Evolutionary conservation across 768 basidiomycete species (phyloP).

Genomic region (Phanerochaete carnosa): DNA sequence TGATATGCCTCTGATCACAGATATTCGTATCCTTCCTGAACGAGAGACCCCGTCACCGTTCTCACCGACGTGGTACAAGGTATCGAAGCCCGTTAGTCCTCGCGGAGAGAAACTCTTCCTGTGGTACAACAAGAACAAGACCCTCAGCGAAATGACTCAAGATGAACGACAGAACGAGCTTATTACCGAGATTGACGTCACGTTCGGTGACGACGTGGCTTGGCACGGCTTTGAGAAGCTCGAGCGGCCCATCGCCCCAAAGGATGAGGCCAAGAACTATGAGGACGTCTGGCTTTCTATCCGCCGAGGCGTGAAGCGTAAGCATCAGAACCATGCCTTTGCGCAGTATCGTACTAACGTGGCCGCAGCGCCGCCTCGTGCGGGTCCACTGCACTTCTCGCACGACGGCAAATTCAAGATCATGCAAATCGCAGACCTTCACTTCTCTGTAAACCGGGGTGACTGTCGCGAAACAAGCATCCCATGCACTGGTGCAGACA

Average conservation of each 20-base stretch:
- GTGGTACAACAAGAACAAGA: slow-evolving; percentile 78
- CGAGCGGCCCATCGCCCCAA: slow-evolving; percentile 52
- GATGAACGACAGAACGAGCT: slow-evolving; percentile 54
- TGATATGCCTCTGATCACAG: slow-evolving; percentile 76
- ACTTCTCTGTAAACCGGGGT: slow-evolving; percentile 82
- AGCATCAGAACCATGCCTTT: slow-evolving; percentile 20
- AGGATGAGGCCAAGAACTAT: slow-evolving; percentile 31
- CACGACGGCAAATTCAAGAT: slow-evolving; percentile 84
- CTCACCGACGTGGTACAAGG: slow-evolving; percentile 60
- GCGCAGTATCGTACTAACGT: neutral
- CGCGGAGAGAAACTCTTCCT: slow-evolving; percentile 57
- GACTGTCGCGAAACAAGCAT: slow-evolving; percentile 68
- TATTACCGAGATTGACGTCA: slow-evolving; percentile 89
- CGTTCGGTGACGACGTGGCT: slow-evolving; percentile 79
- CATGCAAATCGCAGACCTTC: slow-evolving; percentile 89
- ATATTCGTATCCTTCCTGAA: slow-evolving; percentile 61
- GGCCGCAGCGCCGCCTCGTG: slow-evolving; percentile 56
- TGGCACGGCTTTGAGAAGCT: slow-evolving; percentile 87
- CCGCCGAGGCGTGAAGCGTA: slow-evolving; percentile 73
- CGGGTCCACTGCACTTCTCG: slow-evolving; percentile 81
- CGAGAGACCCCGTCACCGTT: slow-evolving; percentile 46
- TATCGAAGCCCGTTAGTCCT: slow-evolving; percentile 33
- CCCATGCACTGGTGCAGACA: slow-evolving; percentile 65
- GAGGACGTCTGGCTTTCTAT: slow-evolving; percentile 64
- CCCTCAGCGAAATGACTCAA: slow-evolving; percentile 54